These are phyloP conservation scores for Ceratorhiza oryzae-sativae DNA, from an alignment of 1,284 basidiomycete species.

Conservation along the genomic window DNA sequence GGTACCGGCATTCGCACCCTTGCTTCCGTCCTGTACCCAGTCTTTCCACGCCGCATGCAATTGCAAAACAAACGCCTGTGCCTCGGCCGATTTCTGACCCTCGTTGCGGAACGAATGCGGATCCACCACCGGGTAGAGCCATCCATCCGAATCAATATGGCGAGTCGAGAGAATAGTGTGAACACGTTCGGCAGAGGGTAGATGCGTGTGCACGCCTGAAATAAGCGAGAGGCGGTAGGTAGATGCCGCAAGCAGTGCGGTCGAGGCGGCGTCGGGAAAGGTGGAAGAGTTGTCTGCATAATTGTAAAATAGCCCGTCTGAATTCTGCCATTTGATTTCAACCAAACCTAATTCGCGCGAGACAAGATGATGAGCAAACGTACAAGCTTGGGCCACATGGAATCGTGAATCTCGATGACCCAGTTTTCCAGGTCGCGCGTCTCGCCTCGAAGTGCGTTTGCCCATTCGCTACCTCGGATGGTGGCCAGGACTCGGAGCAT, in stretches of 20 bases:
- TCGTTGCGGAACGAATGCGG: slow-evolving; percentile 39
- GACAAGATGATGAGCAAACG: neutral
- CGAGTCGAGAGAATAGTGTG: slow-evolving; percentile 10
- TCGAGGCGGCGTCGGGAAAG: slow-evolving; percentile 40
- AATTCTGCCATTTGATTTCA: neutral
- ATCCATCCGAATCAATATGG: slow-evolving; percentile 31
- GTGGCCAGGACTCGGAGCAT: slow-evolving; percentile 59
- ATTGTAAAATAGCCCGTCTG: slow-evolving; percentile 29
- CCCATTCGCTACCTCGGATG: slow-evolving; percentile 54
- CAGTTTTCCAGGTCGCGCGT: slow-evolving; percentile 52
- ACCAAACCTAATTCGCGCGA: neutral
- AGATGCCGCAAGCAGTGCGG: slow-evolving; percentile 41
- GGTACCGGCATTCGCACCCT: slow-evolving; percentile 28
- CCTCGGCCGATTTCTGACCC: slow-evolving; percentile 43
- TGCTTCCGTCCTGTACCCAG: slow-evolving; percentile 36
- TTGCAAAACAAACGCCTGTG: slow-evolving; percentile 44
- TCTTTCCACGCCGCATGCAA: slow-evolving; percentile 43
- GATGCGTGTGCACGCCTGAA: slow-evolving; percentile 29
- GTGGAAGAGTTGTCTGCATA: slow-evolving; percentile 34
- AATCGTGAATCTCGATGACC: slow-evolving; percentile 58
- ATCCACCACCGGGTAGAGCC: slow-evolving; percentile 43
- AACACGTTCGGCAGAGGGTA: slow-evolving; percentile 22
- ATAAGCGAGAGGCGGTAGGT: slow-evolving; percentile 42
- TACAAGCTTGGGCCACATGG: slow-evolving; percentile 30
- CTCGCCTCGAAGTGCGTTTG: slow-evolving; percentile 47